phyloP scores from a whole-genome alignment of 352 stramenopile species.

The Phytophthora niederhauseri region DNA sequence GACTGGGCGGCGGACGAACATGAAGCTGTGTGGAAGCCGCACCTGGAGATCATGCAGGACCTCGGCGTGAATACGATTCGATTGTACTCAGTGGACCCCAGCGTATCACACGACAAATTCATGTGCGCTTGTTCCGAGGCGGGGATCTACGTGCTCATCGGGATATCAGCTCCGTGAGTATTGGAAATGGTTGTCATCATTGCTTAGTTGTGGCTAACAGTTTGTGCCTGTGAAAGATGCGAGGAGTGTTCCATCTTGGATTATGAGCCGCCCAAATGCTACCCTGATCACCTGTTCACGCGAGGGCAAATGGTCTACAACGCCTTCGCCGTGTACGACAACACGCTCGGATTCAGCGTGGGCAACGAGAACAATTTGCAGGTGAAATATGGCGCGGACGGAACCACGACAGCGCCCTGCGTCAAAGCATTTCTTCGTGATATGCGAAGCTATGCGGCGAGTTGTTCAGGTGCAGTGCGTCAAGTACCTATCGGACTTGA shows the following conservation, averaged over 20 bases:
- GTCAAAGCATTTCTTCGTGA: constrained; percentile 67
- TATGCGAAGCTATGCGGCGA: constrained; percentile 45
- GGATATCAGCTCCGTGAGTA: constrained; percentile 59
- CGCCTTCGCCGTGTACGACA: constrained; percentile 65
- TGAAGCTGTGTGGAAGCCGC: constrained; percentile 55
- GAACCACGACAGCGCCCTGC: constrained; percentile 47
- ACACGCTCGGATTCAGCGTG: constrained; percentile 60
- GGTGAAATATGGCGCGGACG: constrained; percentile 18
- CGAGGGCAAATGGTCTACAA: constrained; percentile 63
- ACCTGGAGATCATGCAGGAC: constrained; percentile 63
- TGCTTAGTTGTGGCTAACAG: too few relatives aligned
- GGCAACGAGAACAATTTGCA: constrained; percentile 62
- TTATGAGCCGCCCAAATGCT: constrained; percentile 43
- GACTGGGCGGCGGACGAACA: constrained; percentile 74
- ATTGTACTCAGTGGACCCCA: constrained; percentile 70
- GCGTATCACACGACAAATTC: constrained; percentile 78
- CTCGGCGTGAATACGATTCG: constrained; percentile 74
- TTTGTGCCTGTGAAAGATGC: neutral
- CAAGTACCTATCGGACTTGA: constrained; percentile 70
- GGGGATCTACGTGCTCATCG: constrained; percentile 81
- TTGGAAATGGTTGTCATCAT: too few relatives aligned
- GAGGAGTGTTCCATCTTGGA: constrained; percentile 52
- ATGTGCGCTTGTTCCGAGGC: constrained; percentile 74
- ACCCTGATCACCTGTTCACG: constrained; percentile 48
- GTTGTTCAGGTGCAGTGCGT: constrained; percentile 44